Base-by-base conservation (phyloP, 2,329 filamentous ascomycete species). In the Phyllosticta capitalensis region DNA sequence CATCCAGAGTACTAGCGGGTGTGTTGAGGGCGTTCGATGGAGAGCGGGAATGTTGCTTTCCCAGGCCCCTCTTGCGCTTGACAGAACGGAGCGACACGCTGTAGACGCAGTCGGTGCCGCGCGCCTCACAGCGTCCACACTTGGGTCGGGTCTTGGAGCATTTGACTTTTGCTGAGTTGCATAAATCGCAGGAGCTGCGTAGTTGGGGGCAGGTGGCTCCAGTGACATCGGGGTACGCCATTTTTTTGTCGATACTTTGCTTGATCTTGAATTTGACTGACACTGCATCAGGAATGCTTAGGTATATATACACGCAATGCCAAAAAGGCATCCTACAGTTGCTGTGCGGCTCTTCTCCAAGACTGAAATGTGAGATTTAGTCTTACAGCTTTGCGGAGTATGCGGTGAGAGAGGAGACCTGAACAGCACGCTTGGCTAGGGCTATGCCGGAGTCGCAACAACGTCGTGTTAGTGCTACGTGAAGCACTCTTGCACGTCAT, bases 121-220 rank as follows among this genome's bases (percentile, higher is more conserved):
- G 53, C 7, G 52, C 17, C 20, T 55, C 22, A 24, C 58, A 60
- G 2, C 58, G 58, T 38, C 52, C 52, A 54, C 58, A 60, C 38
- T 26, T 22, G 14, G 58, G 58, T 14, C 38, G 58, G 14, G 50
- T 54, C 24, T 60, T 60, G 33, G 52, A 50, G 33, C 58, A 60
- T 22, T 60, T 60, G 33, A 60, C 58, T 19, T 60, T 60, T 38
- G 58, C 58, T 14, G 58, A 55, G 52, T 60, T 60, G 52, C 58
- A 60, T 7, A 52, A 38, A 19, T 60, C 58, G 24, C 58, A 60
- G 21, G 58, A 60, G 22, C 55, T 60, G 20, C 58, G 52, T 30
- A 60, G 52, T 21, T 54, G 58, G 24, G 58, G 30, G 30, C 30
- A 2, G 30, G 17, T 38, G 9, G 30, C 30, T 38, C 30, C 9